phyloP scores from a whole-genome alignment of 345 rosid genomes.

The Gossypium herbaceum region DNA sequence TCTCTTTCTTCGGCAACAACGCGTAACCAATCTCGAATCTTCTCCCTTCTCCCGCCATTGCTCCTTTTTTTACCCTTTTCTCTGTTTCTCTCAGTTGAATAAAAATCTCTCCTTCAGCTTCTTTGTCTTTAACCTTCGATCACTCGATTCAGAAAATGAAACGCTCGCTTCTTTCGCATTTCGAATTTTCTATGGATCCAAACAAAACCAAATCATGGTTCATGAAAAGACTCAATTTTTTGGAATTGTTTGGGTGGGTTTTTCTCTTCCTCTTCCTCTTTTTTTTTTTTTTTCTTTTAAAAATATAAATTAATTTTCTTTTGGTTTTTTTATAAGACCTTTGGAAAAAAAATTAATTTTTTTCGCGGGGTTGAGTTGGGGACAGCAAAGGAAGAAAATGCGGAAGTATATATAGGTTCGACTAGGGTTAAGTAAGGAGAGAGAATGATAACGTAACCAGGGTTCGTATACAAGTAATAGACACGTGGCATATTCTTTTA shows the following conservation, averaged over 20 bases:
- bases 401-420: conserved; percentile 15
- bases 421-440: conserved; percentile 20
- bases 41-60: conserved; percentile 35
- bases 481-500: conserved; percentile 27
- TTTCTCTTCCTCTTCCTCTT: not conserved
- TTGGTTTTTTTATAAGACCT: not conserved
- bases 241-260: not conserved
- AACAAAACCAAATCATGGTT: not conserved
- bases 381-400: not conserved
- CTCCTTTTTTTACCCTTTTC: not conserved
- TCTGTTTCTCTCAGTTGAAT: not conserved
- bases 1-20: conserved; percentile 42
- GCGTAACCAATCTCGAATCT: conserved; percentile 55
- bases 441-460: conserved; percentile 13
- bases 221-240: conserved; percentile 5
- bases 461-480: not conserved
- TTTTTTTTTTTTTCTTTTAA: not conserved
- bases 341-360: not conserved
- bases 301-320: not conserved
- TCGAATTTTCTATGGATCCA: not conserved
- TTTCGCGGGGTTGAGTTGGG: not conserved
- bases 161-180: conserved; percentile 1
- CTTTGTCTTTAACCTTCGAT: not conserved
- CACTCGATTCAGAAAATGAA: not conserved
- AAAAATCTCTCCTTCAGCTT: not conserved